Evolutionary conservation across 1,284 basidiomycete species (phyloP).

Genomic region (Cryptococcus hybrid): DNA sequence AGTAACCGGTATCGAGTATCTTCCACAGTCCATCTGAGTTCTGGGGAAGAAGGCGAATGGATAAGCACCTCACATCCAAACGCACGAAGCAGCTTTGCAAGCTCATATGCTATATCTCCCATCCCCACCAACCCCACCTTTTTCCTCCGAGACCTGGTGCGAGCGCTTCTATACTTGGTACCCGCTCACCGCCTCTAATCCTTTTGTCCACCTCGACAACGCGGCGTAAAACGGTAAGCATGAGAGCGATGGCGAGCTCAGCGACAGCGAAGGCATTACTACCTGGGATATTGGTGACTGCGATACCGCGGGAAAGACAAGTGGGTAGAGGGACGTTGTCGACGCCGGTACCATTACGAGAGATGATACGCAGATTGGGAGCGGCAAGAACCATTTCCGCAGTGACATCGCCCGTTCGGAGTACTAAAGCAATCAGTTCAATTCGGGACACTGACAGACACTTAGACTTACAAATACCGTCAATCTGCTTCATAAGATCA

Average conservation of each 20-base stretch:
- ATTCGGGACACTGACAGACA: neutral
- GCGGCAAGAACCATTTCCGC: conserved; percentile 20
- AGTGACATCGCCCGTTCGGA: conserved; percentile 24
- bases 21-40: conserved; percentile 34
- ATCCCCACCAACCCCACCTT: conserved; percentile 51
- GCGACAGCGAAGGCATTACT: conserved; percentile 54
- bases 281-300: conserved; percentile 59
- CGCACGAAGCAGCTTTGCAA: conserved; percentile 42
- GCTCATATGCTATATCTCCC: conserved; percentile 48
- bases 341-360: conserved; percentile 35
- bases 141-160: conserved; percentile 49
- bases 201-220: conserved; percentile 53
- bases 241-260: conserved; percentile 58
- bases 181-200: conserved; percentile 59
- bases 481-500: conserved; percentile 7
- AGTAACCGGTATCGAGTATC: conserved; percentile 14
- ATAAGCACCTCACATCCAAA: conserved; percentile 45
- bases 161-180: conserved; percentile 55
- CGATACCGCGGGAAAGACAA: conserved; percentile 56
- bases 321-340: conserved; percentile 40
- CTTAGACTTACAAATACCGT: conserved; percentile 26
- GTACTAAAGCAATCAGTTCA: conserved; percentile 16
- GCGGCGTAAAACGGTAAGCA: conserved; percentile 58
- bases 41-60: conserved; percentile 48
- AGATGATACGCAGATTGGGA: conserved; percentile 27